Base-by-base conservation (phyloP, 2,329 filamentous ascomycete genomes). In the Diaporthe helianthi region DNA sequence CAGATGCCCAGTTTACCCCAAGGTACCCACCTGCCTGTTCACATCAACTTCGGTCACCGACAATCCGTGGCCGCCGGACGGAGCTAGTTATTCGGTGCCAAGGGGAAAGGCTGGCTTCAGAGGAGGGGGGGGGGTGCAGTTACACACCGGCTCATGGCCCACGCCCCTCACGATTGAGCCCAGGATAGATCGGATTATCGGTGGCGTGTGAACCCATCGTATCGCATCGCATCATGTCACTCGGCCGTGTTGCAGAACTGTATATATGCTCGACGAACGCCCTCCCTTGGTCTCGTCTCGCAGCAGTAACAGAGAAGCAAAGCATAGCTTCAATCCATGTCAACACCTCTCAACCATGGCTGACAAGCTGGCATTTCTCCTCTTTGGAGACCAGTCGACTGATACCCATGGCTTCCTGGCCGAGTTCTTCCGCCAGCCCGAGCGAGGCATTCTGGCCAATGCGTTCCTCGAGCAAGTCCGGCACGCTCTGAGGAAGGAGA, bases 361-460 rank as follows among this genome's bases (percentile, higher is more conserved):
- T 75, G 78, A 81, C 78, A 79, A 83, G 76, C 80, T 85, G 78
- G 81, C 82, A 65, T 86, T 85, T 77, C 85, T 91, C 78, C 86
- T 92, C 72, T 91, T 92, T 77, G 90, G 90, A 81, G 90, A 92
- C 76, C 90, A 92, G 80, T 92, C 90, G 71, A 84, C 89, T 74
- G 88, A 91, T 78, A 89, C 89, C 74, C 87, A 90, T 76, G 82
- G 81, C 73, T 88, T 91, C 73, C 80, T 92, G 71, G 86, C 88
- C 63, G 81, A 85, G 69, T 84, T 86, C 74, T 84, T 80, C 75
- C 82, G 82, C 65, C 78, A 80, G 71, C 79, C 79, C 47, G 79
- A 81, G 71, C 81, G 81, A 41, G 83, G 84, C 73, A 76, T 85
- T 58, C 82, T 91, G 31, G 84, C 90, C 60, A 85, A 83, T 74